phyloP scores from a whole-genome alignment of 2,329 filamentous ascomycete genomes.

The Trichoderma hamatum region DNA sequence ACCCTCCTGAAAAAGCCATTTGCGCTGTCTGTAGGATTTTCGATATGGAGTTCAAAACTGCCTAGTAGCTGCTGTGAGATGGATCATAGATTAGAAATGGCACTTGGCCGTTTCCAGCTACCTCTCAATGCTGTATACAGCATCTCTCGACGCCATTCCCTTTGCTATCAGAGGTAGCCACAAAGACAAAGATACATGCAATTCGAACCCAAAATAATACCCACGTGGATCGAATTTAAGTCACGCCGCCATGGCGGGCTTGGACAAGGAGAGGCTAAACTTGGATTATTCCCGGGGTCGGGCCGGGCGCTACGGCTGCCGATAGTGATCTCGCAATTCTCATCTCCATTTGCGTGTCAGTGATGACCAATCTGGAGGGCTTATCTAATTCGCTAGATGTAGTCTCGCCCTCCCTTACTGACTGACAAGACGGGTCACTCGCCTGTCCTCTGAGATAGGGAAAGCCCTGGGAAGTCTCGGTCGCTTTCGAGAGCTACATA shows the following conservation, averaged over 20 bases:
- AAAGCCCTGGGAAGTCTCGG: background rate
- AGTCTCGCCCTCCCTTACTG: background rate
- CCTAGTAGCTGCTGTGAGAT: background rate
- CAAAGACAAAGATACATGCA: background rate
- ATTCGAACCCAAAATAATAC: background rate
- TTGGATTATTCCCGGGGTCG: constrained; percentile 1
- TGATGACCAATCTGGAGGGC: constrained; percentile 21
- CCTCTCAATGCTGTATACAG: background rate
- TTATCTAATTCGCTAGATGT: background rate
- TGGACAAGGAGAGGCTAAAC: background rate
- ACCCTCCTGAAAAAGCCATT: too few species aligned
- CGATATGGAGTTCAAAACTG: background rate
- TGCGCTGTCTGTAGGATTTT: background rate
- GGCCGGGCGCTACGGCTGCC: background rate
- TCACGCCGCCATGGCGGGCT: background rate
- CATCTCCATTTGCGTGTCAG: constrained; percentile 1
- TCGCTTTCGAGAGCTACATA: background rate
- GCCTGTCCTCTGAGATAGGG: background rate
- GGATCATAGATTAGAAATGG: background rate
- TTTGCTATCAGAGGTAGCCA: background rate
- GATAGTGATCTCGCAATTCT: constrained; percentile 15
- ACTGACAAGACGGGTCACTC: background rate
- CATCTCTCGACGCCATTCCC: background rate
- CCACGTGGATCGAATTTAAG: background rate
- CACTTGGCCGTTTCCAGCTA: background rate